A percentile compares a stretch with the other conserved stretches of the same genome.
Evolutionary conservation across 306 rosid species (phyloP).

Genomic region (Amphicarpaea edgeworthii): DNA sequence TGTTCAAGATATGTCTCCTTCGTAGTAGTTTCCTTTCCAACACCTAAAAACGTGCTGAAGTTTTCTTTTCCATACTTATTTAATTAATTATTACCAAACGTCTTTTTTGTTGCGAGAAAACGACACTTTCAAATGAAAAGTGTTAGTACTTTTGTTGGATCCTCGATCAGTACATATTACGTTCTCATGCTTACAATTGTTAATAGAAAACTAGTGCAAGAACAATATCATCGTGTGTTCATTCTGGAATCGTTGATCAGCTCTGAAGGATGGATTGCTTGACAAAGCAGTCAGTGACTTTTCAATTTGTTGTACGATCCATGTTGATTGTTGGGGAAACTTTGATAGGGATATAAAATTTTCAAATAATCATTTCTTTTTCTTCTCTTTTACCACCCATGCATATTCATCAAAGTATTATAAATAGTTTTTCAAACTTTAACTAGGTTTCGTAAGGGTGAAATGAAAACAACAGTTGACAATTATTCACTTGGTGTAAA

Average conservation of each 20-base stretch:
- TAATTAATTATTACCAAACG: not conserved
- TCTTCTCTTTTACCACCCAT: too few relatives aligned
- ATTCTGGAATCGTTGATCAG: not conserved
- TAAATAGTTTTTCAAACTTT: too few relatives aligned
- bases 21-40: not conserved
- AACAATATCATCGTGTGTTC: not conserved
- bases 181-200: too few relatives aligned
- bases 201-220: not conserved
- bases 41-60: not conserved
- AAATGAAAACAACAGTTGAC: too few relatives aligned
- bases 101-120: not conserved
- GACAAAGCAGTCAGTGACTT: not conserved
- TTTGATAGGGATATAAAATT: not conserved
- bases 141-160: too few relatives aligned
- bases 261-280: not conserved
- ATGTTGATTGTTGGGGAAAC: not conserved
- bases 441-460: too few relatives aligned
- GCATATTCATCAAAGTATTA: too few relatives aligned
- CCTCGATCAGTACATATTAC: too few relatives aligned
- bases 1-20: not conserved
- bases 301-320: not conserved
- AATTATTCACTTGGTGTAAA: too few relatives aligned
- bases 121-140: not conserved
- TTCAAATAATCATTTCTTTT: too few relatives aligned
- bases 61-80: not conserved